phyloP scores from a whole-genome alignment of 768 basidiomycete species.

The Tylopilus vinaceipallidus region DNA sequence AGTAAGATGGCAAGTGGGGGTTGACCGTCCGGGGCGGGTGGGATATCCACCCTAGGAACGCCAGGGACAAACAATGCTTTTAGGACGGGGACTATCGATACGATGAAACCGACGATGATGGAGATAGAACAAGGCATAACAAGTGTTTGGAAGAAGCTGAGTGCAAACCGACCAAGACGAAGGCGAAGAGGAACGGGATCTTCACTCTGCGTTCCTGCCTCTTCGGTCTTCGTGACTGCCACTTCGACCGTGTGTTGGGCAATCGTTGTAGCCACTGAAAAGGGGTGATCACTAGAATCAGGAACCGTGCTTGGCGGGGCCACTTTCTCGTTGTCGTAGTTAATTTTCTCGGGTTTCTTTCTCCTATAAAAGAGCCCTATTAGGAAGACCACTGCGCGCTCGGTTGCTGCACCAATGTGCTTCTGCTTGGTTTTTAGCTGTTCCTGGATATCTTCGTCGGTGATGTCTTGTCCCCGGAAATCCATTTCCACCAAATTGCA shows the following conservation, averaged over 20 bases:
- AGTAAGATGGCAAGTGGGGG: slow-evolving; percentile 64
- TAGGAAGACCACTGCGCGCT: slow-evolving; percentile 4
- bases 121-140: slow-evolving; percentile 49
- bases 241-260: neutral
- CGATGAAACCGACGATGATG: slow-evolving; percentile 52
- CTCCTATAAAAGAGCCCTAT: neutral
- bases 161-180: slow-evolving; percentile 8
- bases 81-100: slow-evolving; percentile 53
- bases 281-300: neutral
- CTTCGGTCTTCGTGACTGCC: neutral
- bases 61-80: slow-evolving; percentile 57
- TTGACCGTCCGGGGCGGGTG: slow-evolving; percentile 59
- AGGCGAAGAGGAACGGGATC: neutral
- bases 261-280: slow-evolving; percentile 3
- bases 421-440: slow-evolving; percentile 39
- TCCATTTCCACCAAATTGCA: slow-evolving; percentile 56
- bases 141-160: slow-evolving; percentile 36
- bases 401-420: slow-evolving; percentile 13
- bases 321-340: slow-evolving; percentile 11
- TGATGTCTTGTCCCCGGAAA: slow-evolving; percentile 61
- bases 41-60: slow-evolving; percentile 43
- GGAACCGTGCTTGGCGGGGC: neutral
- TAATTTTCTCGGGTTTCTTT: neutral
- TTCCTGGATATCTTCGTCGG: slow-evolving; percentile 53
- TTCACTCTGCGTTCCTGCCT: slow-evolving; percentile 1